Conservation (phyloP, 2,329 filamentous ascomycete genomes). For the Coniella vitis region DNA sequence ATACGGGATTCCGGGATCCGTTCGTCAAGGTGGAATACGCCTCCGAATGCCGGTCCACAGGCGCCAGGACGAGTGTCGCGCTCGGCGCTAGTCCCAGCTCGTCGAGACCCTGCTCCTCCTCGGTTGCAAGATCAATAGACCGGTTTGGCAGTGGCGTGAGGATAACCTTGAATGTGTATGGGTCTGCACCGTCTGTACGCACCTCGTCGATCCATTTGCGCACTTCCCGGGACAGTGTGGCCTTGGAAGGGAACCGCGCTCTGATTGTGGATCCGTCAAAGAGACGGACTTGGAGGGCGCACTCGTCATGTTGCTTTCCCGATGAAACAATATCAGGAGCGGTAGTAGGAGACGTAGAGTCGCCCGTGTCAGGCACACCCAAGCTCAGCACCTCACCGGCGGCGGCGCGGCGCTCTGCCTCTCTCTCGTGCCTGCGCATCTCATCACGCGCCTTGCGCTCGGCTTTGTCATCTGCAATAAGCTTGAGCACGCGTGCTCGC, state of each 20-base stretch:
- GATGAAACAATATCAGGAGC: too few relatives aligned
- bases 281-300: constrained; percentile 69
- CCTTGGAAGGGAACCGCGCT: constrained; percentile 57
- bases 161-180: constrained; percentile 81
- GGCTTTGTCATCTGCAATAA: constrained; percentile 70
- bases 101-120: constrained; percentile 62
- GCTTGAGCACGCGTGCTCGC: constrained; percentile 62
- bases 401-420: constrained; percentile 19
- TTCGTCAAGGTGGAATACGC: constrained; percentile 31
- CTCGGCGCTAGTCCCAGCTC: constrained; percentile 70
- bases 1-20: constrained; percentile 23
- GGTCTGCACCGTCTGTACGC: constrained; percentile 48
- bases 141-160: constrained; percentile 71
- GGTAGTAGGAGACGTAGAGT: too few relatives aligned
- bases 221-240: constrained; percentile 59
- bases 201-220: constrained; percentile 69
- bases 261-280: constrained; percentile 80
- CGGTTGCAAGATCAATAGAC: constrained; percentile 59
- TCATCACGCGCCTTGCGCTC: constrained; percentile 55
- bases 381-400: constrained; percentile 20
- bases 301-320: constrained; percentile 28
- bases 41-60: constrained; percentile 44
- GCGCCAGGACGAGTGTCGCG: constrained; percentile 76
- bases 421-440: constrained; percentile 38
- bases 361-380: too few relatives aligned